Evolutionary conservation across 2,329 filamentous ascomycete species (phyloP), one percentile per base, ranked within the genome.

Genomic region (Apiospora arundinis): DNA sequence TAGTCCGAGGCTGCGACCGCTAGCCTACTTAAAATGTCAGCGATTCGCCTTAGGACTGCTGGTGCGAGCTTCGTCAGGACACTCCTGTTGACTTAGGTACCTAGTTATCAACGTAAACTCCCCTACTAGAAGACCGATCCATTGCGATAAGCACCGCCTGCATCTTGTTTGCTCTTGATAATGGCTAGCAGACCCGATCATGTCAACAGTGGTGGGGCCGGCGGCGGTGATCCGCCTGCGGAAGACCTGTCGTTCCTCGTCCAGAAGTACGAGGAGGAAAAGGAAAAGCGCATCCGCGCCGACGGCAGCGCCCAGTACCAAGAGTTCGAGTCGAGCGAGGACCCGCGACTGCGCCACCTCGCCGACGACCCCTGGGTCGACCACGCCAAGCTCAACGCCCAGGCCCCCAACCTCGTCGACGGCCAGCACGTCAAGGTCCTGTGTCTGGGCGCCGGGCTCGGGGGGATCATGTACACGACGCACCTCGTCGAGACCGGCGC

Each of bases 401-500:
- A 18, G 2, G 12, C n/a, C 3, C n/a, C 21, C 5, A 32, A 25
- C 37, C 28, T 67, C 16, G 23, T 4, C 8, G 65, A 79, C n/a
- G 65, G 65, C n/a, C 23, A 67, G 14, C 23, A 28, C 9, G 12
- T 28, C 18, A 32, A 25, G 69, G 78, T 80, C 66, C 70, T 80
- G 42, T 78, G 79, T 69, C 72, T 75, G 25, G 78, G 78, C 6
- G 78, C 77, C 1, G 78, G 78, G 0, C 70, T 79, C 46, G 75
- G 76, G 3, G 78, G 78, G 5, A 71, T 80, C 11, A 14, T 75
- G 9, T 70, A 70, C 8, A 76, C 77, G 3, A 79, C 80, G 0
- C 77, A 77, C 4, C 78, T 84, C 23, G 77, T 83, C 40, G 74
- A 83, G 52, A 77, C 78, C 4, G 82, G 82, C 0, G 40, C 9